These are phyloP conservation scores for Ophiostoma populinum DNA, from an alignment of 2,329 filamentous ascomycete genomes.

Conservation along the genomic window DNA sequence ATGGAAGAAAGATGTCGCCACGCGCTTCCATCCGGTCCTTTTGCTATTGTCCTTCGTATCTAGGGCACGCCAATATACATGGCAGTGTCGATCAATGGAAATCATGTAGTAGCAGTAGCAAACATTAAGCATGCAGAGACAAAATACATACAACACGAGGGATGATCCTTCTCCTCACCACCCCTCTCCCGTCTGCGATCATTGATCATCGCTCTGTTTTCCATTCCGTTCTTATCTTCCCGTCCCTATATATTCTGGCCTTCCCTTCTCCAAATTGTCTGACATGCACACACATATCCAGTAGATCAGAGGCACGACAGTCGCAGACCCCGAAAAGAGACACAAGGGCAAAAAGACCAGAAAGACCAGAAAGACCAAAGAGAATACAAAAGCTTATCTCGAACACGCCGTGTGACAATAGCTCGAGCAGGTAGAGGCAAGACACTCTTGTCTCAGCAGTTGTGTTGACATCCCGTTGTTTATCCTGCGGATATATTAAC, in stretches of 20 bases:
- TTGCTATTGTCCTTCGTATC: background rate
- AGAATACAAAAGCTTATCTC: background rate
- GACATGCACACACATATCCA: background rate
- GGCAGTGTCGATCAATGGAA: background rate
- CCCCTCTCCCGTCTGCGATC: background rate
- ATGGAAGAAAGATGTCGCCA: too few relatives aligned
- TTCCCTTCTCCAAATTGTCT: background rate
- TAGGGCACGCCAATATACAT: too few relatives aligned
- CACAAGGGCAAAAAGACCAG: too few relatives aligned
- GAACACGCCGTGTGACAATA: too few relatives aligned
- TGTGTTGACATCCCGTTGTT: too few relatives aligned
- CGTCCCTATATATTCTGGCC: slow-evolving; percentile 1
- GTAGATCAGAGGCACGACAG: slow-evolving; percentile 1
- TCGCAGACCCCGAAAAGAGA: too few relatives aligned
- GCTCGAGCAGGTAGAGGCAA: background rate
- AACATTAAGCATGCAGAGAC: background rate
- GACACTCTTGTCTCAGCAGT: background rate
- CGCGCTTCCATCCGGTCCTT: too few relatives aligned
- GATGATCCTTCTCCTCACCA: background rate
- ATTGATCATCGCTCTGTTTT: background rate
- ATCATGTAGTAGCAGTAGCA: background rate
- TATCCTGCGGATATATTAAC: background rate
- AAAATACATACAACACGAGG: background rate
- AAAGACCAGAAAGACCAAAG: background rate
- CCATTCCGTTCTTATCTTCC: background rate